Evolutionary conservation across 805 yeast species (phyloP), one percentile per base, ranked within the genome.

Genomic region (Starmerella roubikii): DNA sequence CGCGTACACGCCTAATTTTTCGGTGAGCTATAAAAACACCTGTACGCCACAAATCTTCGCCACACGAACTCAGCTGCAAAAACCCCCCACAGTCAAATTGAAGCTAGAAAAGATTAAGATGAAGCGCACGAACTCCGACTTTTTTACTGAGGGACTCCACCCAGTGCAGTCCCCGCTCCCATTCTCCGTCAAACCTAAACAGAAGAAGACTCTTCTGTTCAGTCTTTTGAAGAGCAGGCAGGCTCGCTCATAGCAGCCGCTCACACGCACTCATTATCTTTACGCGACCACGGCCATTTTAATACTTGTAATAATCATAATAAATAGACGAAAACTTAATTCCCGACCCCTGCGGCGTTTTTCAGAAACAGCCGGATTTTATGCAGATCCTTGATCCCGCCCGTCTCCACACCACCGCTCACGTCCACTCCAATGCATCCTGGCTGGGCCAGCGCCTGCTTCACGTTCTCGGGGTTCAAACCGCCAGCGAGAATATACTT

Each of bases 401-500:
- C 54, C 0, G 78, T 73, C 55, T 91, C 98, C 1, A 86, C 94
- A 1, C 98, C 98, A 9, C 95, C 85, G 52, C 94, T 78, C 6
- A 91, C 97, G 59, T 88, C 98, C 20, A 81, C 88, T 3, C 96
- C 97, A 27, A 76, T 54, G n/a, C 81, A 74, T 19, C 91, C 88
- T 0, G 54, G 48, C 11, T 70, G 56, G 7, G 37, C 31, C 13
- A 60, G 44, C 0, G 93, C 93, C 2, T 56, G 54, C 0, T 42
- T 40, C 5, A 91, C 83, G 50, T 86, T 91, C 1, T 67, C 74
- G 0, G 91, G 83, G 0, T 67, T 76, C 41, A 91, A 65, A 0
- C 98, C 98, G 4, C 98, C 98, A 0, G 97, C 97, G 21, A 91
- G 63, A 0, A 91, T 53, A 51, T 68, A 82, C 32, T 64, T 40